These are phyloP conservation scores for Dactylellina parvicollis DNA, from an alignment of 2,329 filamentous ascomycete genomes.

Conservation along the genomic window DNA sequence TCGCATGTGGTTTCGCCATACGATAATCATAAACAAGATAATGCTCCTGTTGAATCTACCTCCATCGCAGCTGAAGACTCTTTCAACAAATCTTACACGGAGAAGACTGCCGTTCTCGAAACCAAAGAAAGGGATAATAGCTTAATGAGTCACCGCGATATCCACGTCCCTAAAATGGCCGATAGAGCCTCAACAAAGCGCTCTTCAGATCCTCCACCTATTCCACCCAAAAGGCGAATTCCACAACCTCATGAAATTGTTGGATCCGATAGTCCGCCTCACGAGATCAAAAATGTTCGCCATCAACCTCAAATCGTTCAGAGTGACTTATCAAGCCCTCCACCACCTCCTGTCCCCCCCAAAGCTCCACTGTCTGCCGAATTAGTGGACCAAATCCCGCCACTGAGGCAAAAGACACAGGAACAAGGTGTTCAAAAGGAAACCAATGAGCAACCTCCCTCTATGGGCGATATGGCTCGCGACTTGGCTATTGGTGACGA, in stretches of 20 bases:
- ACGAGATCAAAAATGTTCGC: slow-evolving; percentile 29
- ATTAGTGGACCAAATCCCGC: neutral
- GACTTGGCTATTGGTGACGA: slow-evolving; percentile 7
- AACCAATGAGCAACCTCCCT: neutral
- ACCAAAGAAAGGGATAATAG: neutral
- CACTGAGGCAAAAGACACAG: neutral
- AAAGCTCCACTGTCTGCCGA: slow-evolving; percentile 6
- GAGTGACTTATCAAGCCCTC: neutral
- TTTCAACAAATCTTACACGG: neutral
- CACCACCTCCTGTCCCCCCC: slow-evolving; percentile 16
- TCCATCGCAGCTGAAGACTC: too few species aligned
- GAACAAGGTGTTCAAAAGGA: neutral
- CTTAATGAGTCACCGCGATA: neutral
- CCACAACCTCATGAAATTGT: neutral
- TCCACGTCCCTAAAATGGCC: neutral
- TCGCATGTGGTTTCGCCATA: too few species aligned
- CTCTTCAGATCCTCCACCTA: slow-evolving; percentile 1
- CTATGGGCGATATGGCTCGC: slow-evolving; percentile 11
- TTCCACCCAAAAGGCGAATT: slow-evolving; percentile 17
- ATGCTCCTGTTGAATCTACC: too few species aligned
- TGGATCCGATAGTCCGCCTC: slow-evolving; percentile 42
- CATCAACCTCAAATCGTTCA: slow-evolving; percentile 22
- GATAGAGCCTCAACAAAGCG: neutral
- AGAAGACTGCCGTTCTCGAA: neutral
- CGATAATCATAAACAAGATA: too few species aligned